Base-by-base conservation (phyloP, 495 filamentous ascomycete species). In the Glutinoglossum americanum region DNA sequence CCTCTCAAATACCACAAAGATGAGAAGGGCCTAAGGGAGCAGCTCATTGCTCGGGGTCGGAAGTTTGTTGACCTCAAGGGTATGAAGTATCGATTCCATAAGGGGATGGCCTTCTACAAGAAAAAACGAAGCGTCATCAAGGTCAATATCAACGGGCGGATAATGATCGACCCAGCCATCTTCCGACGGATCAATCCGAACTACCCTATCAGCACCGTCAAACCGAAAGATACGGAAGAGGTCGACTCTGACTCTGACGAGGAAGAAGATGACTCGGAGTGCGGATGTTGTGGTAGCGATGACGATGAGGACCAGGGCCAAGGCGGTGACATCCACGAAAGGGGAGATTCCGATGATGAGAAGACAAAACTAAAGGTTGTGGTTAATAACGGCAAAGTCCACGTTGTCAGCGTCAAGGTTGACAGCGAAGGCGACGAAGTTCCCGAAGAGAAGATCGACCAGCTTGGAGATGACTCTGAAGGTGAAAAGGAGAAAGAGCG, bases 81-180 rank as follows among this genome's bases (percentile, higher is more conserved):
- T 23, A 87, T 89, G 75, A 82, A 90, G 63, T 94, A 94, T 69
- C 83, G 81, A 60, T 83, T 78, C 66, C 84, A 89, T 68, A 82
- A 90, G 56, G 89, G 82, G 25, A 72, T 84, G 73, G 89, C 84
- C 0, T 94, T 86, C 66, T 76, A 79, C 69, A 90, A 92, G 72
- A 87, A 85, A 69, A 87, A 87, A 73, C 79, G 81, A 60, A 68
- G 76, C 51, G 74, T 93, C 27, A 74, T 81, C 68, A 94, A 92
- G 67, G 80, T 94, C 70, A 89, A 89, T 59, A 84, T 93, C 71
- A 93, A 94, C 61, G 84, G 87, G 32, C 80, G 89, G 51, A 80
- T 94, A 60, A 94, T 95, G 89, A 76, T 95, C 39, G 89, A 96
- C 64, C 84, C 89, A 0, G 81, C 80, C 15, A 89, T 87, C 55